Percentiles rank a stretch among this genome's conserved stretches.
These are phyloP conservation scores for Closterium sp. DNA, from an alignment of 139 green algal genomes.

Conservation along the genomic window DNA sequence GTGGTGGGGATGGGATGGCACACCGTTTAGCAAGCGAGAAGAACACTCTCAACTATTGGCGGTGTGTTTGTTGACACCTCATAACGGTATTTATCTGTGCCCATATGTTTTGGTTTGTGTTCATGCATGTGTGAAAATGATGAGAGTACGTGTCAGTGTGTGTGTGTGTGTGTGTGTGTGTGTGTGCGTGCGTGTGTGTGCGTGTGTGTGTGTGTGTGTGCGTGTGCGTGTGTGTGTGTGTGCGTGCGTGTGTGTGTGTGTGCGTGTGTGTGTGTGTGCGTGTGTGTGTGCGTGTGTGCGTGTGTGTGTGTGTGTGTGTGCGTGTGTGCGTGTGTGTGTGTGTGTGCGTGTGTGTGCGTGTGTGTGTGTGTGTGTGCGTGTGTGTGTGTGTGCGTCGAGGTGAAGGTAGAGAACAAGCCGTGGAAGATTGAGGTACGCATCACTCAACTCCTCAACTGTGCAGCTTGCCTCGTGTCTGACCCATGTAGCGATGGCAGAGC, in stretches of 20 bases:
- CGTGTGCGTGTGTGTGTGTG: not conserved
- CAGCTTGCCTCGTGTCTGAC: not conserved
- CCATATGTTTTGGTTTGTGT: not conserved
- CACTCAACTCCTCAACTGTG: not conserved
- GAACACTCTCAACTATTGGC: too few species aligned
- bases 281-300: not conserved
- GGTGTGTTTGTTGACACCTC: too few species aligned
- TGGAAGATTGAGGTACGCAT: constrained; percentile 78
- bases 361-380: not conserved
- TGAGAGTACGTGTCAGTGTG: not conserved
- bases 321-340: not conserved
- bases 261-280: not conserved
- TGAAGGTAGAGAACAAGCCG: constrained; percentile 87
- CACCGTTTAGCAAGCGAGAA: too few species aligned
- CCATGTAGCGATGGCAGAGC: not conserved
- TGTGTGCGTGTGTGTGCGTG: not conserved
- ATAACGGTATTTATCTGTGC: not conserved
- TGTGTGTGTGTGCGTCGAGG: constrained; percentile 23
- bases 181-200: not conserved
- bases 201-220: not conserved
- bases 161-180: not conserved
- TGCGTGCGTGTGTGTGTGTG: not conserved
- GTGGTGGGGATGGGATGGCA: too few species aligned
- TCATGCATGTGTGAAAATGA: not conserved
- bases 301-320: not conserved